Conservation (phyloP, 2,329 filamentous ascomycete species). For the Cytospora paraplurivora region DNA sequence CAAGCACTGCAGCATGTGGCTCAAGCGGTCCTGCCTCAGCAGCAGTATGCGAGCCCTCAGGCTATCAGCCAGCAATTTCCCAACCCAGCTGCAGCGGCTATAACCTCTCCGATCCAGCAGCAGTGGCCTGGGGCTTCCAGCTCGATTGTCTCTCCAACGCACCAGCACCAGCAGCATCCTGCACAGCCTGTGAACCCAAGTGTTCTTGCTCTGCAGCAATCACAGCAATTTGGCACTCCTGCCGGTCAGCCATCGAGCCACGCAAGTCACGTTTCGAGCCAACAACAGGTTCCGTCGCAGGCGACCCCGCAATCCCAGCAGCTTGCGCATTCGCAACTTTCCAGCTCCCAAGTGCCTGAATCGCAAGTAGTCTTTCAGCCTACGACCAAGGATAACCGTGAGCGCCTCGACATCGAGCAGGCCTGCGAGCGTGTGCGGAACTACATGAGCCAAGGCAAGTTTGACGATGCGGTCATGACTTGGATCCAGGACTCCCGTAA, state of each 20-base stretch:
- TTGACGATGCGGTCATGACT: slow-evolving; percentile 64
- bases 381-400: slow-evolving; percentile 46
- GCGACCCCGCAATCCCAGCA: slow-evolving; percentile 15
- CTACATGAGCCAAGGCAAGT: slow-evolving; percentile 62
- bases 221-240: slow-evolving; percentile 26
- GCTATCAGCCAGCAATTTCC: slow-evolving; percentile 21
- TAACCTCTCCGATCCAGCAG: slow-evolving; percentile 19
- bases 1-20: slow-evolving; percentile 26
- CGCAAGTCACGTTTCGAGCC: slow-evolving; percentile 13
- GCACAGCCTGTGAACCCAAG: slow-evolving; percentile 24
- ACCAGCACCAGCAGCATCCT: slow-evolving; percentile 21
- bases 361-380: slow-evolving; percentile 42
- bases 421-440: slow-evolving; percentile 61
- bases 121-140: slow-evolving; percentile 20
- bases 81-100: slow-evolving; percentile 19
- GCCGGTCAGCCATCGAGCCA: slow-evolving; percentile 23
- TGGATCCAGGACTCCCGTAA: slow-evolving; percentile 63
- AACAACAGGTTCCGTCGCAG: slow-evolving; percentile 20
- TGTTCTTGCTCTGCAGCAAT: slow-evolving; percentile 24
- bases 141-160: slow-evolving; percentile 20
- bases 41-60: slow-evolving; percentile 25
- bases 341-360: background rate
- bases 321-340: slow-evolving; percentile 28
- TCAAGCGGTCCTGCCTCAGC: slow-evolving; percentile 15
- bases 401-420: slow-evolving; percentile 58